phyloP scores from a whole-genome alignment of 352 stramenopile genomes.

The Phytophthora tubulina region DNA sequence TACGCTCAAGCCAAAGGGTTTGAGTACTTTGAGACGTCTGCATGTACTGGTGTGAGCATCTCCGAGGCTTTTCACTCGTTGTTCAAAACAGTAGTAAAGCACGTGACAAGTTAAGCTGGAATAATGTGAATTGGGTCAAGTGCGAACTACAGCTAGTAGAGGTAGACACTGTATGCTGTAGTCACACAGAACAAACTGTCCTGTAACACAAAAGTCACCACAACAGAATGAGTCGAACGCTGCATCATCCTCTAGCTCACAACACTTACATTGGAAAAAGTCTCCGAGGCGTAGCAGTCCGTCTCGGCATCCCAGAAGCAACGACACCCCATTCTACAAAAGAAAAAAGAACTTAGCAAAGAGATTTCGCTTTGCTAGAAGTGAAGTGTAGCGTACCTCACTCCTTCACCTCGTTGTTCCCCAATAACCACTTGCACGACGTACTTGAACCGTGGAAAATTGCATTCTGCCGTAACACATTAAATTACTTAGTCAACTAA shows the following conservation, averaged over 20 bases:
- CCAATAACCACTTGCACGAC: slow-evolving; percentile 93
- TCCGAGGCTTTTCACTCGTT: slow-evolving; percentile 87
- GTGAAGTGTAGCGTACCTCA: slow-evolving; percentile 49
- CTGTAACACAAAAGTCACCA: slow-evolving; percentile 41
- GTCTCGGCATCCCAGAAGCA: slow-evolving; percentile 93
- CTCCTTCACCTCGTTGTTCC: slow-evolving; percentile 89
- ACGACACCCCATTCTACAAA: slow-evolving; percentile 84
- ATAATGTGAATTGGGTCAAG: slow-evolving; percentile 3
- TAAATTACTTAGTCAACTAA: not conserved
- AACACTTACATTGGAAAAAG: slow-evolving; percentile 82
- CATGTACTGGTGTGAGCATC: slow-evolving; percentile 89
- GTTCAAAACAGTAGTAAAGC: slow-evolving; percentile 72
- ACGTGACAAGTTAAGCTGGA: slow-evolving; percentile 34
- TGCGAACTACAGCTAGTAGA: slow-evolving; percentile 64
- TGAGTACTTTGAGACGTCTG: slow-evolving; percentile 94
- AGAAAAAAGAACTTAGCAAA: not conserved
- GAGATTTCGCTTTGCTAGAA: not conserved
- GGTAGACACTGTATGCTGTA: slow-evolving; percentile 90
- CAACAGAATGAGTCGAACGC: not conserved
- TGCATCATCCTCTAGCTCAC: not conserved
- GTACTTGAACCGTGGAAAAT: slow-evolving; percentile 91
- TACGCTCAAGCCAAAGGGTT: slow-evolving; percentile 86
- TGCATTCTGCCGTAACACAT: slow-evolving; percentile 43
- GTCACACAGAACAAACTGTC: slow-evolving; percentile 92
- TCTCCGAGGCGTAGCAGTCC: slow-evolving; percentile 91